Percentiles rank a stretch among this genome's conserved stretches.
Conservation (phyloP, 805 yeast species). For the Candida jianshihensis region DNA sequence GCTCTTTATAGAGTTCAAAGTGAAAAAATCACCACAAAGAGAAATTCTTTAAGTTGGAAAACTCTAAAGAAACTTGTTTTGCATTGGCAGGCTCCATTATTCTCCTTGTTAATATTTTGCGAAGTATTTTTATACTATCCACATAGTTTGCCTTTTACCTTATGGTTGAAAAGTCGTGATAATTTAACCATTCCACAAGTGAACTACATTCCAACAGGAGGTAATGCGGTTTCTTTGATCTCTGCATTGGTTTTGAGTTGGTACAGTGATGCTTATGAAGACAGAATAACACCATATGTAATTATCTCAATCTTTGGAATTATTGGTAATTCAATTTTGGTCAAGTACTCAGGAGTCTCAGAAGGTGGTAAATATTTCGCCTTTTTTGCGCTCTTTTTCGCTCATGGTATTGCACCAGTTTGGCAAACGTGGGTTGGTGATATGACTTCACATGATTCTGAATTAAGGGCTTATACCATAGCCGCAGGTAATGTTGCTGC, state of each 20-base stretch:
- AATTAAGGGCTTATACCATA: conserved; percentile 12
- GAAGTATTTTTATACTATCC: neutral
- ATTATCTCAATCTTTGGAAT: conserved; percentile 7
- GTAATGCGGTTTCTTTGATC: conserved; percentile 5
- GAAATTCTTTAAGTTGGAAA: neutral
- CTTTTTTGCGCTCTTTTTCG: conserved; percentile 13
- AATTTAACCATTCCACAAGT: conserved; percentile 6
- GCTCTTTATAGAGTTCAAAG: neutral
- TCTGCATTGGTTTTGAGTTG: conserved; percentile 1
- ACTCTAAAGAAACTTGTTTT: neutral
- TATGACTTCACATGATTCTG: conserved; percentile 8
- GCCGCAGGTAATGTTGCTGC: conserved; percentile 1
- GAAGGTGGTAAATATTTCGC: conserved; percentile 15
- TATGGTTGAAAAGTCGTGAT: conserved; percentile 1
- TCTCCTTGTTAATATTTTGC: neutral
- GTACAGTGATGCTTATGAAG: conserved; percentile 3
- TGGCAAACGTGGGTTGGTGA: conserved; percentile 14
- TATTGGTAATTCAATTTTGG: conserved; percentile 13
- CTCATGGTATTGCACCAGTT: conserved; percentile 11
- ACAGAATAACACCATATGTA: neutral
- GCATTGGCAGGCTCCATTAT: conserved; percentile 1
- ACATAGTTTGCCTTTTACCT: neutral
- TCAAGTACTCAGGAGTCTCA: conserved; percentile 16
- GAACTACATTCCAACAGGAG: conserved; percentile 9
- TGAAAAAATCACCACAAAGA: neutral